A percentile compares a stretch with the other conserved stretches of the same genome.
Evolutionary conservation across 306 rosid species (phyloP).

Genomic region (Purshia tridentata): DNA sequence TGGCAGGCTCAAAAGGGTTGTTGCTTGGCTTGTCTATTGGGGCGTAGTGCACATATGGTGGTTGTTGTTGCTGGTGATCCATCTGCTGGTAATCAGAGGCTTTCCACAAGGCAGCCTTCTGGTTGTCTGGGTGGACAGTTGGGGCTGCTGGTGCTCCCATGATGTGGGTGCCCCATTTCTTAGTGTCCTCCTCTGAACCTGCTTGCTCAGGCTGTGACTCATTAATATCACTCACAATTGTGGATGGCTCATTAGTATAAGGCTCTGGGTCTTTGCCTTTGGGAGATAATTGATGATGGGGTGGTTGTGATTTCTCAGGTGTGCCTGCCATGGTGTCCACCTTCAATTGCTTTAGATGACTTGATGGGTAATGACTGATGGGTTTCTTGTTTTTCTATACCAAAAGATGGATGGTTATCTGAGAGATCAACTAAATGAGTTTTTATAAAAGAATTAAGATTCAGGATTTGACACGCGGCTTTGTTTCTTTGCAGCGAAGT

Average conservation of each 20-base stretch:
- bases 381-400: background rate
- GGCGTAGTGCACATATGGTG: slow-evolving; percentile 39
- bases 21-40: slow-evolving; percentile 36
- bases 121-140: slow-evolving; percentile 41
- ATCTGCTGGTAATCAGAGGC: slow-evolving; percentile 36
- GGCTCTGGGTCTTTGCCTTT: background rate
- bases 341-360: background rate
- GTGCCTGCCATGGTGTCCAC: slow-evolving; percentile 36
- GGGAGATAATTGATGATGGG: background rate
- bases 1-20: slow-evolving; percentile 43
- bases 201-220: background rate
- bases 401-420: too few species aligned
- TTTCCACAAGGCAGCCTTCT: slow-evolving; percentile 42
- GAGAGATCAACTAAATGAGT: too few species aligned
- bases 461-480: background rate
- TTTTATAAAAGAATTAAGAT: background rate
- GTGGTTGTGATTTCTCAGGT: slow-evolving; percentile 13
- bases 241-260: background rate
- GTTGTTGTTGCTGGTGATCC: slow-evolving; percentile 15
- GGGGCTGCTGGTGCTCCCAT: slow-evolving; percentile 51
- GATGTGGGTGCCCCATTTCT: slow-evolving; percentile 56
- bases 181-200: slow-evolving; percentile 38
- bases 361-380: background rate
- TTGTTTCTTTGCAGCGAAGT: slow-evolving; percentile 10
- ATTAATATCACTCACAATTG: slow-evolving; percentile 1